Evolutionary conservation across 73 alveolate genomes (phyloP).

Genomic region (Halteria grandinella): DNA sequence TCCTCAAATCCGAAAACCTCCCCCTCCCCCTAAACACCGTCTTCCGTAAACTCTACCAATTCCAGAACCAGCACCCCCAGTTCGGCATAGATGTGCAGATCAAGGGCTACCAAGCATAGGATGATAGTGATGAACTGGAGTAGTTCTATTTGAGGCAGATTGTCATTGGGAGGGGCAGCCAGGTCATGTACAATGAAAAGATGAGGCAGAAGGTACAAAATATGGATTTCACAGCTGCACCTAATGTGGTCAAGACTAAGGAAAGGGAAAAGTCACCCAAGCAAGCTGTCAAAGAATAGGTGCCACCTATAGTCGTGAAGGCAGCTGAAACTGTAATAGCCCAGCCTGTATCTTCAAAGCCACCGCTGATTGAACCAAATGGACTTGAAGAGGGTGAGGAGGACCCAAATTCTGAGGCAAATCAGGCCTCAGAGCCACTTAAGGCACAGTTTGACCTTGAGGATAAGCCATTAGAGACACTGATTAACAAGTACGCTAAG

Average conservation of each 20-base stretch:
- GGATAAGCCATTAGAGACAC: not conserved
- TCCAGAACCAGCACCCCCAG: slow-evolving; percentile 1
- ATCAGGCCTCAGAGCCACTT: too few relatives aligned
- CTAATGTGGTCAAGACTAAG: not conserved
- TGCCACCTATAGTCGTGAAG: not conserved
- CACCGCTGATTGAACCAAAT: not conserved
- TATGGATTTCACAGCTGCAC: not conserved
- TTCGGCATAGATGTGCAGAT: slow-evolving; percentile 20
- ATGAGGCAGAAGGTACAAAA: not conserved
- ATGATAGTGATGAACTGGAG: slow-evolving; percentile 1
- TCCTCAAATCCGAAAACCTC: not conserved
- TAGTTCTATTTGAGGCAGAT: not conserved
- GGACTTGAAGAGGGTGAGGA: slow-evolving; percentile 17
- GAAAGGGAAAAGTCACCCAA: slow-evolving; percentile 5
- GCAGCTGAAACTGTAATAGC: not conserved
- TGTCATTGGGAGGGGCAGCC: not conserved
- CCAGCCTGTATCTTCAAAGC: not conserved
- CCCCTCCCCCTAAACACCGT: slow-evolving; percentile 26
- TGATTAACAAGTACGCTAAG: not conserved
- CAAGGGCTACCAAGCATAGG: not conserved
- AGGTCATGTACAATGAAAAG: not conserved
- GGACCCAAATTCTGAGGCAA: not conserved
- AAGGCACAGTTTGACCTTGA: slow-evolving; percentile 9
- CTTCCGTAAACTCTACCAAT: not conserved
- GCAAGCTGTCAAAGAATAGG: not conserved